These are phyloP conservation scores for Chalciporus chontae DNA, from an alignment of 768 basidiomycete genomes.

Conservation along the genomic window DNA sequence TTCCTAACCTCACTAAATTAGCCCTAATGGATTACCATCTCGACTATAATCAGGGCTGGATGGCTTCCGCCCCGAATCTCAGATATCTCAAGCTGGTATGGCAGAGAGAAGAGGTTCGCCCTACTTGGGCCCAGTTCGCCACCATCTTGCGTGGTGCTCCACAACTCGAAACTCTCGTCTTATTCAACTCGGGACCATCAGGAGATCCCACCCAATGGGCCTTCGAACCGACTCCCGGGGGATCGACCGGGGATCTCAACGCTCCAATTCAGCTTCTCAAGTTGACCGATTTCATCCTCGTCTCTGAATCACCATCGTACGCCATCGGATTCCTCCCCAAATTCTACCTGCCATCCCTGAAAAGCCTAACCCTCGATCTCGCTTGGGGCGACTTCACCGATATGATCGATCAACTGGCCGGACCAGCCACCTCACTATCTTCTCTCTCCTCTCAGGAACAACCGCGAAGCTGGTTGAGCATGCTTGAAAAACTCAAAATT, in stretches of 20 bases:
- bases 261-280: neutral
- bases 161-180: constrained; percentile 47
- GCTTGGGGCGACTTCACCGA: constrained; percentile 51
- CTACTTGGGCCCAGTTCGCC: constrained; percentile 50
- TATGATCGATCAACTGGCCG: constrained; percentile 41
- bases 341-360: constrained; percentile 35
- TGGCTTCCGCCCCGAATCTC: constrained; percentile 30
- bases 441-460: constrained; percentile 27
- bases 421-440: constrained; percentile 15
- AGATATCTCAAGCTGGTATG: constrained; percentile 56
- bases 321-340: constrained; percentile 19
- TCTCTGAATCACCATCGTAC: constrained; percentile 50
- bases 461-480: constrained; percentile 36
- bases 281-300: constrained; percentile 39
- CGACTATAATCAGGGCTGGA: constrained; percentile 52
- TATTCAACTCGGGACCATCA: constrained; percentile 56
- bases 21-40: constrained; percentile 59
- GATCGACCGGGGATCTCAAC: constrained; percentile 19
- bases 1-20: constrained; percentile 48
- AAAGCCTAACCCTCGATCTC: constrained; percentile 48
- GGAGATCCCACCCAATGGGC: too few relatives aligned
- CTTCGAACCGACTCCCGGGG: too few relatives aligned
- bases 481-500: constrained; percentile 52
- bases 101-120: constrained; percentile 61
- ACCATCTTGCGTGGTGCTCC: constrained; percentile 52